Evolutionary conservation across 2,329 filamentous ascomycete genomes (phyloP).

Genomic region (Talaromyces funiculosus): DNA sequence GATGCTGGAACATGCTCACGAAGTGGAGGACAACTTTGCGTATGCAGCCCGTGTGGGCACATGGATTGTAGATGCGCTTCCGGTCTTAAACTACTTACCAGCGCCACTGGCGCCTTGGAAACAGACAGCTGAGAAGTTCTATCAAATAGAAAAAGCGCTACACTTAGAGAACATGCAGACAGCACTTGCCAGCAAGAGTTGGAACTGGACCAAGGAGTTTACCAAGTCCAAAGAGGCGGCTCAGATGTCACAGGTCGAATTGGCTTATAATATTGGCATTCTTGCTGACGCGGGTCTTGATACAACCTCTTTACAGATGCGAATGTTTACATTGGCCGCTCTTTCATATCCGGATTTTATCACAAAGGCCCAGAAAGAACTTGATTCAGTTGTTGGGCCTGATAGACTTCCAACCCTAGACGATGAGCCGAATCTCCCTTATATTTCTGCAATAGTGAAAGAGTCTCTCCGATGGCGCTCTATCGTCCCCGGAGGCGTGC

Average conservation of each 20-base stretch:
- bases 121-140: conserved; percentile 14
- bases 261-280: conserved; percentile 42
- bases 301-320: conserved; percentile 43
- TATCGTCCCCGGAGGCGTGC: conserved; percentile 39
- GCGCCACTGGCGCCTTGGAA: conserved; percentile 11
- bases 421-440: conserved; percentile 24
- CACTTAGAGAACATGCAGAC: conserved; percentile 18
- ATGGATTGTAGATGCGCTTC: conserved; percentile 3
- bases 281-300: conserved; percentile 47
- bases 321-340: conserved; percentile 44
- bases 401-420: conserved; percentile 26
- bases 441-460: conserved; percentile 24
- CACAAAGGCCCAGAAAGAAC: conserved; percentile 32
- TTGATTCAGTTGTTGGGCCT: conserved; percentile 30
- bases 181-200: conserved; percentile 14
- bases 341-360: conserved; percentile 38
- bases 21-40: conserved; percentile 33
- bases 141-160: conserved; percentile 18
- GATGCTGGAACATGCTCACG: conserved; percentile 41
- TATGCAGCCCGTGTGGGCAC: not conserved
- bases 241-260: conserved; percentile 36
- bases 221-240: conserved; percentile 33
- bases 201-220: conserved; percentile 26
- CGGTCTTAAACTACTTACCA: conserved; percentile 1
- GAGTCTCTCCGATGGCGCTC: conserved; percentile 29